Evolutionary conservation across 805 yeast genomes (phyloP).

Genomic region (Clavispora asparagi): DNA sequence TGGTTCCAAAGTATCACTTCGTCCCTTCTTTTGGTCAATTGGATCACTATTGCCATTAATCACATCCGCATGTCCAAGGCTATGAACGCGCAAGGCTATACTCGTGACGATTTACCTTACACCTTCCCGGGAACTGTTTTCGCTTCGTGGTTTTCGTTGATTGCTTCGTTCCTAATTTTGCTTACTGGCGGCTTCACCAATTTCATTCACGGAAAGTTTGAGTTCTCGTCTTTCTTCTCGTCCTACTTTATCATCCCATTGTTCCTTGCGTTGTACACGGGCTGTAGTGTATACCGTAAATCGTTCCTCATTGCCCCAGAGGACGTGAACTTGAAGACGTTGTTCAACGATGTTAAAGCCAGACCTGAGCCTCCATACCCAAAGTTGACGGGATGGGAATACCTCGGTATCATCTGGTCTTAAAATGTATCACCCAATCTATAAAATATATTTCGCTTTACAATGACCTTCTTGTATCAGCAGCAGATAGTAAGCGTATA

Average conservation of each 20-base stretch:
- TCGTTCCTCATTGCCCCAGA: slow-evolving; percentile 13
- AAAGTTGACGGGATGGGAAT: slow-evolving; percentile 18
- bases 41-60: slow-evolving; percentile 27
- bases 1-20: slow-evolving; percentile 33
- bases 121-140: slow-evolving; percentile 18
- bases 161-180: slow-evolving; percentile 19
- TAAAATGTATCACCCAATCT: too few species aligned
- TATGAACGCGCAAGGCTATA: slow-evolving; percentile 35
- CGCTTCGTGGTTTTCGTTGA: slow-evolving; percentile 29
- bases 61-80: slow-evolving; percentile 30
- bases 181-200: slow-evolving; percentile 32
- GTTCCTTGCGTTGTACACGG: slow-evolving; percentile 19
- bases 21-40: slow-evolving; percentile 23
- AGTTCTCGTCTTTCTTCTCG: slow-evolving; percentile 18
- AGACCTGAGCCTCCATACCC: slow-evolving; percentile 25
- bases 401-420: slow-evolving; percentile 16
- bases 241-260: slow-evolving; percentile 22
- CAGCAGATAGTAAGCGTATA: too few species aligned
- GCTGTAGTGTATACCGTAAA: slow-evolving; percentile 29
- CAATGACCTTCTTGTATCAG: too few species aligned
- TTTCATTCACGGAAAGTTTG: slow-evolving; percentile 28
- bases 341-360: slow-evolving; percentile 25
- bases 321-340: slow-evolving; percentile 22
- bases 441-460: too few species aligned
- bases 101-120: slow-evolving; percentile 29